Evolutionary conservation across 345 rosid species (phyloP), one percentile per base, ranked within the genome.

Genomic region (Populus deltoides): DNA sequence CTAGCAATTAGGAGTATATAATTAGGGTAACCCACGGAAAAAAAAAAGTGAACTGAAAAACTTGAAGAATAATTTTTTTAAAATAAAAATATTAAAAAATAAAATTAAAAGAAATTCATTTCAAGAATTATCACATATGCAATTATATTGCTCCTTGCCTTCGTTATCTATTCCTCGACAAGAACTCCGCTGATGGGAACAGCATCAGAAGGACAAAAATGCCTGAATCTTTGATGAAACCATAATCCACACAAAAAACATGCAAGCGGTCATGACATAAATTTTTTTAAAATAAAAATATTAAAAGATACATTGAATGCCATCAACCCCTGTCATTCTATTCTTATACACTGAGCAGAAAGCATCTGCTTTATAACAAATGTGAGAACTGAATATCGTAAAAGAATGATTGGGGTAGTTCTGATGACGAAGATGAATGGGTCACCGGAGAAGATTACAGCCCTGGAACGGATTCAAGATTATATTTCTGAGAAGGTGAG

Each of bases 391-490:
- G 61, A 79, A 27, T 27, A 73, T 66, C 35, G 8, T 29, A 31
- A 68, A 57, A 79, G 73, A 79, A 73, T 79, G 84, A 70, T 1
- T 59, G 68, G 68, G 70, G 73, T 16, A 31, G 41, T 66, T 81
- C 77, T 41, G 17, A 63, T 8, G 22, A 74, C 61, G 25, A 13
- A 9, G 41, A 35, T 43, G 38, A 38, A 68, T 33, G 79, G 53
- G 75, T 68, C 72, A 72, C 66, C 78, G 20, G 33, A 79, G 11
- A 18, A 57, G 15, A 68, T 86, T 83, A 94, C 71, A 97, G 98
- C 78, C 99, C 99, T 10, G 90, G 90, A 78, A 97, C 92, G 33
- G 98, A 90, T 85, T 97, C 98, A 41, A 97, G 92, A 86, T 97
- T 89, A 84, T 90, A 97, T 83, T 90, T 89, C 82, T 90, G 83